Evolutionary conservation across 306 rosid species (phyloP).

Genomic region (Prunus davidiana): DNA sequence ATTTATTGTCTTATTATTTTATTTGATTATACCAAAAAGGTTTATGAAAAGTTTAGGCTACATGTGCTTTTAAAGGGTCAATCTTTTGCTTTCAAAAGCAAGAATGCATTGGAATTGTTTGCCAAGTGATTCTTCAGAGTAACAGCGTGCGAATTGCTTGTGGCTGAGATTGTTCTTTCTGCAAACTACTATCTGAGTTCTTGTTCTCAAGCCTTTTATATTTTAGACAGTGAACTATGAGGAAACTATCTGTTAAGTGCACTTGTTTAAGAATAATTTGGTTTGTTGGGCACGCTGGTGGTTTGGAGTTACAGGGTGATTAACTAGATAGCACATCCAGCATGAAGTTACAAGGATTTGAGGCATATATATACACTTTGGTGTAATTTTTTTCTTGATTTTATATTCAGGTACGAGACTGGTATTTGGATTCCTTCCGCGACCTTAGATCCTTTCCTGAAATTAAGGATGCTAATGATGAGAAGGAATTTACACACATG

Average conservation of each 20-base stretch:
- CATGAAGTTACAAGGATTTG: not conserved
- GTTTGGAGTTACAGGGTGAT: not conserved
- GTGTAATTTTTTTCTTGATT: constrained; percentile 9
- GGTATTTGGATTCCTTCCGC: constrained; percentile 93
- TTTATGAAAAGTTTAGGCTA: not conserved
- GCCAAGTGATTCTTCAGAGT: not conserved
- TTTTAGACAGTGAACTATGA: not conserved
- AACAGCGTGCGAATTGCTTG: not conserved
- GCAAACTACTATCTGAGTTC: not conserved
- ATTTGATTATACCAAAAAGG: not conserved
- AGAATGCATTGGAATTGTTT: not conserved
- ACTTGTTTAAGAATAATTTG: not conserved
- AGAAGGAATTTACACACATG: constrained; percentile 74
- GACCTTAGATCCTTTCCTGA: constrained; percentile 82
- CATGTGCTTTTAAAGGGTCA: not conserved
- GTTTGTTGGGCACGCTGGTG: constrained; percentile 2
- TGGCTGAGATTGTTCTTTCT: not conserved
- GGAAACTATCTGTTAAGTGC: not conserved
- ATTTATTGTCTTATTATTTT: not conserved
- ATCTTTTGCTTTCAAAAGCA: not conserved
- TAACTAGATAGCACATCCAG: not conserved
- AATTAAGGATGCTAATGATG: constrained; percentile 60
- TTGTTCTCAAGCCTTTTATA: not conserved
- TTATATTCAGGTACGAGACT: constrained; percentile 75
- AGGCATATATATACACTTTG: not conserved